These are phyloP conservation scores for Colletotrichum horii DNA, from an alignment of 2,329 filamentous ascomycete species.

Conservation along the genomic window DNA sequence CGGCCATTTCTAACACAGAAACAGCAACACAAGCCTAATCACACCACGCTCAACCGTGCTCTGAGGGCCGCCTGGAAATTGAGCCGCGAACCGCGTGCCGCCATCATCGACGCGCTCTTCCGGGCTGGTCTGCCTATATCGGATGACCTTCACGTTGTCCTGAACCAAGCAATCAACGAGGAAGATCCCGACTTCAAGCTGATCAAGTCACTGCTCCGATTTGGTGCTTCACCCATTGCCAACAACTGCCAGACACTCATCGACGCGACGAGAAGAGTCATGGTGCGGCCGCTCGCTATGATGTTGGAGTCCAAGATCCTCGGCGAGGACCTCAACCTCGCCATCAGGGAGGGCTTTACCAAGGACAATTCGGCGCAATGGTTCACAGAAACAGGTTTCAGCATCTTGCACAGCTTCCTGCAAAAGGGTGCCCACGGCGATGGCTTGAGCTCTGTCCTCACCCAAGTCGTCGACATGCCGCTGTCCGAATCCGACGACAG, in stretches of 20 bases:
- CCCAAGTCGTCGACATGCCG: constrained; percentile 49
- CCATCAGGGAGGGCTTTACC: constrained; percentile 51
- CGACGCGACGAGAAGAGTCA: constrained; percentile 48
- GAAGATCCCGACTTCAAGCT: constrained; percentile 37
- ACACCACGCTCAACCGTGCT: constrained; percentile 51
- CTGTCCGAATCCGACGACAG: constrained; percentile 34
- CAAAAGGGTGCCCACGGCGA: constrained; percentile 53
- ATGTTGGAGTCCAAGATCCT: constrained; percentile 48
- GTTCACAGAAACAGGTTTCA: constrained; percentile 52
- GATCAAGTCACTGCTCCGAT: constrained; percentile 24
- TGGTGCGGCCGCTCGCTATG: constrained; percentile 43
- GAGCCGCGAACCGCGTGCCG: constrained; percentile 51
- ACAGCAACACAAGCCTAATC: constrained; percentile 49
- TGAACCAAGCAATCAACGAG: constrained; percentile 59
- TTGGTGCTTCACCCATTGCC: constrained; percentile 56
- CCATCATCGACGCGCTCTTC: constrained; percentile 55
- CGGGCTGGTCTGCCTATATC: constrained; percentile 52
- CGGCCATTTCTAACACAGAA: constrained; percentile 1
- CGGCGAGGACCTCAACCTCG: constrained; percentile 46
- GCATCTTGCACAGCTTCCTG: constrained; percentile 53
- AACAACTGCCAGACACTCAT: constrained; percentile 59
- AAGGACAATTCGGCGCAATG: constrained; percentile 44
- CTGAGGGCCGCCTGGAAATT: constrained; percentile 61
- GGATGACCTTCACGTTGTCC: constrained; percentile 54
- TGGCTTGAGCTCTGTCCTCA: constrained; percentile 49